These are phyloP conservation scores for Alternaria rosae DNA, from an alignment of 2,329 filamentous ascomycete genomes.

Conservation along the genomic window DNA sequence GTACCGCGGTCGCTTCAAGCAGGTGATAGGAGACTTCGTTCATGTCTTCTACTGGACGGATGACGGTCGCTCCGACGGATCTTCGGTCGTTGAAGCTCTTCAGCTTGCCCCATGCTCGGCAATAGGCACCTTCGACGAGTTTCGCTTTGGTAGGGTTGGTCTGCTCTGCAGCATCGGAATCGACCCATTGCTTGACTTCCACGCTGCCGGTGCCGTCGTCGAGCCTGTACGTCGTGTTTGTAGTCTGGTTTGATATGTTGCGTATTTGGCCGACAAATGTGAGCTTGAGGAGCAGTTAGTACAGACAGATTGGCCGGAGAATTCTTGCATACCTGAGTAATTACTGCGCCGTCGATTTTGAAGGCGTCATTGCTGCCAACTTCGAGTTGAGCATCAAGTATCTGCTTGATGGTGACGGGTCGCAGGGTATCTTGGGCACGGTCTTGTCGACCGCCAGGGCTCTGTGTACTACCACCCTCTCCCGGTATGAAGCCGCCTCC, in stretches of 20 bases:
- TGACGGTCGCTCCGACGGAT: slow-evolving; percentile 79
- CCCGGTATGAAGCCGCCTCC: slow-evolving; percentile 68
- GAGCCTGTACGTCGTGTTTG: slow-evolving; percentile 89
- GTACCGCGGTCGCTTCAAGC: slow-evolving; percentile 86
- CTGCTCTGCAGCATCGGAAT: slow-evolving; percentile 62
- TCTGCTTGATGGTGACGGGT: slow-evolving; percentile 94
- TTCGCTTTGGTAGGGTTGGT: slow-evolving; percentile 58
- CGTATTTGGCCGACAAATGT: slow-evolving; percentile 92
- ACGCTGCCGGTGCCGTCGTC: slow-evolving; percentile 94
- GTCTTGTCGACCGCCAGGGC: slow-evolving; percentile 52
- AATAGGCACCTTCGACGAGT: slow-evolving; percentile 77
- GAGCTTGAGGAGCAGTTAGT: slow-evolving; percentile 60
- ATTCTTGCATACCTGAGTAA: slow-evolving; percentile 62
- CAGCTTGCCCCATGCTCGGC: slow-evolving; percentile 84
- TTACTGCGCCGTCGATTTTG: slow-evolving; percentile 78
- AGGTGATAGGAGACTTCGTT: slow-evolving; percentile 95
- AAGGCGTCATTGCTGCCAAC: slow-evolving; percentile 70
- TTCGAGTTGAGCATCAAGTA: slow-evolving; percentile 73
- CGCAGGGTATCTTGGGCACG: slow-evolving; percentile 86
- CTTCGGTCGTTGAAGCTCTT: slow-evolving; percentile 85
- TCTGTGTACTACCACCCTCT: slow-evolving; percentile 57
- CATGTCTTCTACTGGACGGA: slow-evolving; percentile 80
- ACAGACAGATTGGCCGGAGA: neutral
- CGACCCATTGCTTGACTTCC: slow-evolving; percentile 89
- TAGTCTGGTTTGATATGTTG: slow-evolving; percentile 82